phyloP scores from a whole-genome alignment of 1,284 basidiomycete genomes.

The Puccinia novopanici region DNA sequence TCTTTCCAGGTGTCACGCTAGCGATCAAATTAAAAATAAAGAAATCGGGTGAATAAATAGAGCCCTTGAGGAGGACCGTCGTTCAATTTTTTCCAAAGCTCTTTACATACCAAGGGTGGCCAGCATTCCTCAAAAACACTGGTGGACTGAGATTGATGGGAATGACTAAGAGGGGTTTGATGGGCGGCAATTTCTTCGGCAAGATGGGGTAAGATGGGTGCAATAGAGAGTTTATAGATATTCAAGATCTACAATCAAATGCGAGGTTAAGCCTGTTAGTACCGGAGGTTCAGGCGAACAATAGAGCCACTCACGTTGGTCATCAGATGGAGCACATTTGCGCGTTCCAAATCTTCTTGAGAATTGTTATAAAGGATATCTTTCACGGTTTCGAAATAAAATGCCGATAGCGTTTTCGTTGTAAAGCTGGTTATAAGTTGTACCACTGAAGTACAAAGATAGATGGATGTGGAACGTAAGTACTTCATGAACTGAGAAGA shows the following conservation, averaged over 20 bases:
- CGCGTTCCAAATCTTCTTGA: slow-evolving; percentile 65
- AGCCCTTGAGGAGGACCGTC: neutral
- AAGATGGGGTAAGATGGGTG: slow-evolving; percentile 86
- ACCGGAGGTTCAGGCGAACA: neutral
- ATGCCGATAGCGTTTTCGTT: slow-evolving; percentile 64
- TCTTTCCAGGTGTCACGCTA: slow-evolving; percentile 38
- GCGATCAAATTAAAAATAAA: neutral
- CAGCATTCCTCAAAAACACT: slow-evolving; percentile 41
- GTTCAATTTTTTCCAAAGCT: neutral
- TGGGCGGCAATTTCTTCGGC: slow-evolving; percentile 82
- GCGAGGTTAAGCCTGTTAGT: neutral
- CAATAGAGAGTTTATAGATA: slow-evolving; percentile 72
- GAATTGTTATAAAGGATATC: slow-evolving; percentile 82
- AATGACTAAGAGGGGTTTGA: neutral
- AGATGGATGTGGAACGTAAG: slow-evolving; percentile 56
- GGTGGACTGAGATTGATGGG: neutral
- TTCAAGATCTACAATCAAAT: slow-evolving; percentile 66
- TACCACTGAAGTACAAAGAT: slow-evolving; percentile 68
- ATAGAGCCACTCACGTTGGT: slow-evolving; percentile 65
- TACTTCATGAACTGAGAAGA: neutral
- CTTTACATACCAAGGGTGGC: slow-evolving; percentile 38
- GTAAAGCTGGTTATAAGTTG: slow-evolving; percentile 61
- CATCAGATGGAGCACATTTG: slow-evolving; percentile 71
- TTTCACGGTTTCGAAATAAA: slow-evolving; percentile 89
- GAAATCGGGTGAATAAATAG: neutral